Conservation (phyloP, 257 asterid species). For the Solanum pinnatisectum region DNA sequence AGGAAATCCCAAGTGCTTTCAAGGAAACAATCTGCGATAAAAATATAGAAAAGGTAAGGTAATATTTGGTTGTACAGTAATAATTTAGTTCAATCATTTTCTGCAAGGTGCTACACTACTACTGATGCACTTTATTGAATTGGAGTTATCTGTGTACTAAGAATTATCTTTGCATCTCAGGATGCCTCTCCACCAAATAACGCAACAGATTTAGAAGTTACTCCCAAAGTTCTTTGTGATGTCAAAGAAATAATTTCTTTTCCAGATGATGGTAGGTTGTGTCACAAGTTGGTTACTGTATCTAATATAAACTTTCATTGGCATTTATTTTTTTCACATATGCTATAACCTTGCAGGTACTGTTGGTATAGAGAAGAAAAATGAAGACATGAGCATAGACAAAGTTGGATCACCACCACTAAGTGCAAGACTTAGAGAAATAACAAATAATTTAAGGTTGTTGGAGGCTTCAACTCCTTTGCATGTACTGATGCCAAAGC, state of each 20-base stretch:
- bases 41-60: not conserved
- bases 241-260: not conserved
- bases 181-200: conserved; percentile 14
- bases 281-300: not conserved
- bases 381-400: conserved; percentile 2
- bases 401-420: conserved; percentile 49
- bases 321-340: not conserved
- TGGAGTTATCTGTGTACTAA: not conserved
- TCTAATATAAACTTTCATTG: not conserved
- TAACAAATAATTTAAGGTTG: conserved; percentile 39
- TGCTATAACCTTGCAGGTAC: conserved; percentile 9
- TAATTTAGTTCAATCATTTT: not conserved
- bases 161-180: conserved; percentile 18
- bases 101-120: not conserved
- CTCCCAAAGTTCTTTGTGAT: conserved; percentile 1
- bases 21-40: not conserved
- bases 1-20: not conserved
- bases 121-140: not conserved
- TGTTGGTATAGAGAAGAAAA: conserved; percentile 17
- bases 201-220: conserved; percentile 8
- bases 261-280: conserved; percentile 14
- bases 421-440: conserved; percentile 47
- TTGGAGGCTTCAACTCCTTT: conserved; percentile 50
- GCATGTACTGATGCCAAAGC: conserved; percentile 24
- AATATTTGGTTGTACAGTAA: not conserved